Evolutionary conservation across 257 asterid genomes (phyloP).

Genomic region (Fraxinus excelsior): DNA sequence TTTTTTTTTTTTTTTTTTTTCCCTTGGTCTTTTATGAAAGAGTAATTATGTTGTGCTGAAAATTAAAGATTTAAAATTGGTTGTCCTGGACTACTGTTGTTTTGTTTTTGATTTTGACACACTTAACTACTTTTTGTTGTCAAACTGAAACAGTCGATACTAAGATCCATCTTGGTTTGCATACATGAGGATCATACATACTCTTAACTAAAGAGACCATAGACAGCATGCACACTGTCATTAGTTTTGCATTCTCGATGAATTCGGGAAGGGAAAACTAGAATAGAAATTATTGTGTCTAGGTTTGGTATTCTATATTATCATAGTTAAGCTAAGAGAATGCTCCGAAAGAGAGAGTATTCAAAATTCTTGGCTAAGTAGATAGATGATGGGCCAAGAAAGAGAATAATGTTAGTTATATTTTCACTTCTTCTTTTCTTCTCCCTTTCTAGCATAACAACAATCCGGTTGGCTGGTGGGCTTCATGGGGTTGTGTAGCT

Average conservation of each 20-base stretch:
- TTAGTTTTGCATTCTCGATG: not conserved
- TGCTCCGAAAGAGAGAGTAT: not conserved
- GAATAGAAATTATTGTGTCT: not conserved
- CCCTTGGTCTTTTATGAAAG: too few relatives aligned
- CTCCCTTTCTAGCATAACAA: not conserved
- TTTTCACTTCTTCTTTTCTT: not conserved
- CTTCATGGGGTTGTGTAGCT: not conserved
- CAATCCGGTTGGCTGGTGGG: not conserved
- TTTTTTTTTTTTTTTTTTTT: too few relatives aligned
- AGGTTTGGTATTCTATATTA: not conserved
- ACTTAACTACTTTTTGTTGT: not conserved
- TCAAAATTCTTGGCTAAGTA: not conserved
- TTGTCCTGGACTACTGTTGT: not conserved
- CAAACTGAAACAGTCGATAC: too few relatives aligned
- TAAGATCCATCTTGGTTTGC: not conserved
- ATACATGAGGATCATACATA: not conserved
- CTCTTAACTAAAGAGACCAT: not conserved
- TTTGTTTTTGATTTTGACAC: not conserved
- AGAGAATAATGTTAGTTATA: not conserved
- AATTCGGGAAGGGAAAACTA: not conserved
- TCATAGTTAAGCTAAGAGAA: not conserved
- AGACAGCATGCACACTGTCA: not conserved
- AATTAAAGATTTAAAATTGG: too few relatives aligned
- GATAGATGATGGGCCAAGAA: not conserved
- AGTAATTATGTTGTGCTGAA: too few relatives aligned